These are phyloP conservation scores for Bretschneidera sinensis DNA, from an alignment of 345 rosid genomes.

Conservation along the genomic window DNA sequence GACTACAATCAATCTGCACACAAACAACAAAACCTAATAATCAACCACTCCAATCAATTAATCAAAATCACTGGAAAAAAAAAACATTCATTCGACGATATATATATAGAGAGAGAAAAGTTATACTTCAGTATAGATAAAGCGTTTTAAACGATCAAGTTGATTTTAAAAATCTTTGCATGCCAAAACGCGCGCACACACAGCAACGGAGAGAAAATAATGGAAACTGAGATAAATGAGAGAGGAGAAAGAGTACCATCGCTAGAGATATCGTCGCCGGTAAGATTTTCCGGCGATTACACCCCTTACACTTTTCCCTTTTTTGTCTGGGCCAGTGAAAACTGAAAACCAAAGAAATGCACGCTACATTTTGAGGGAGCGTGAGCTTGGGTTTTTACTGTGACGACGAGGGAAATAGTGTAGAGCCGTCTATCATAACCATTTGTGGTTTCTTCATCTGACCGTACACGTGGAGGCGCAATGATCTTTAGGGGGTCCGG, in stretches of 20 bases:
- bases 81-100: background rate
- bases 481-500: background rate
- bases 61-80: background rate
- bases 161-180: background rate
- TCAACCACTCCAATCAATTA: background rate
- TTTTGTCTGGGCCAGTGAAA: background rate
- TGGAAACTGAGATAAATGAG: background rate
- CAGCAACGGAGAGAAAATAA: background rate
- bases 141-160: background rate
- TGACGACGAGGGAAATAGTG: too few relatives aligned
- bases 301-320: background rate
- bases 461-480: background rate
- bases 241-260: background rate
- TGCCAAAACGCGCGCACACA: too few relatives aligned
- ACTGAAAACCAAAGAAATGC: background rate
- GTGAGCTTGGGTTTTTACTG: background rate
- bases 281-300: background rate
- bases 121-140: background rate
- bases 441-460: background rate
- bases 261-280: background rate
- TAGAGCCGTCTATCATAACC: background rate
- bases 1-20: background rate
- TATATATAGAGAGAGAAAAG: constrained; percentile 3
- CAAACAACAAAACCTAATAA: background rate
- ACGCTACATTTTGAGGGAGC: background rate